These are phyloP conservation scores for Tuber aestivum DNA, from an alignment of 495 filamentous ascomycete genomes.

Conservation along the genomic window DNA sequence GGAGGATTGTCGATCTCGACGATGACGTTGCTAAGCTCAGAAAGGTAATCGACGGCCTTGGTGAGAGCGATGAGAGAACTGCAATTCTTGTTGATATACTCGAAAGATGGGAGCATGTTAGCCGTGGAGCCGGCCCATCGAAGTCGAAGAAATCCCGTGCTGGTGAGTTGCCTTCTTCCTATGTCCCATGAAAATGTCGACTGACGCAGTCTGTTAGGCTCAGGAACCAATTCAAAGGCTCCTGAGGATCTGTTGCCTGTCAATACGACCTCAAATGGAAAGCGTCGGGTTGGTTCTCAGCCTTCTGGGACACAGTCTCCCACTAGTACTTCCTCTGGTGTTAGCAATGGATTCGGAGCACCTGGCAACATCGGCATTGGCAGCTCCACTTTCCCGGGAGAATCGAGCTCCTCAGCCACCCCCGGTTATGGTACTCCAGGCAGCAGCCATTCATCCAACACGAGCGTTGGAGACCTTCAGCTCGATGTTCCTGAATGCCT, in stretches of 20 bases:
- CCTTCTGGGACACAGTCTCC: not conserved
- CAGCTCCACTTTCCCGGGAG: not conserved
- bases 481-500: not conserved
- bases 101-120: not conserved
- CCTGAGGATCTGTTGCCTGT: not conserved
- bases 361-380: not conserved
- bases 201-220: not conserved
- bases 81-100: not conserved
- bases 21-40: conserved; percentile 10
- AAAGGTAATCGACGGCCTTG: not conserved
- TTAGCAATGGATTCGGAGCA: not conserved
- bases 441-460: not conserved
- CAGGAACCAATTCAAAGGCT: not conserved
- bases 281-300: not conserved
- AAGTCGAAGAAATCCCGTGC: not conserved
- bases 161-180: not conserved
- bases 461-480: not conserved
- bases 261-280: not conserved
- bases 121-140: not conserved
- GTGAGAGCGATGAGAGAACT: not conserved
- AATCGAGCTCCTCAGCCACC: not conserved
- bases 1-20: conserved; percentile 12
- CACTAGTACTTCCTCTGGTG: not conserved
- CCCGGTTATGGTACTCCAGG: not conserved
- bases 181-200: not conserved